Base-by-base conservation (phyloP, 2,329 filamentous ascomycete genomes). In the Sporothrix globosa region DNA sequence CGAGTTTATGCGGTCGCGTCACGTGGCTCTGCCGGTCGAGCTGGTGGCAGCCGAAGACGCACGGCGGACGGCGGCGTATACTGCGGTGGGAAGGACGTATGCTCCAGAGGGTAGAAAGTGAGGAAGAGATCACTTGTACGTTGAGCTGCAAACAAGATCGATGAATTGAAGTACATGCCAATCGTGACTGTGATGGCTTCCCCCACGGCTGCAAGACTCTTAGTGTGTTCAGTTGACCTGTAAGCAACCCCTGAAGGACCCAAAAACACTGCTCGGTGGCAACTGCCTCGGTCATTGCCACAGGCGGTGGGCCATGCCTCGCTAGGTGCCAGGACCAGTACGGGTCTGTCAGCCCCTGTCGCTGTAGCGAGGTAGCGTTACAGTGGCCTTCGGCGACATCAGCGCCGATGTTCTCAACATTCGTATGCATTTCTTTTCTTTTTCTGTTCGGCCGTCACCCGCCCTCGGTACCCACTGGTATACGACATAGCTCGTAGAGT, bases 1-100 rank as follows among this genome's bases (percentile, higher is more conserved):
- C 17, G 84, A 86, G 77, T 86, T 82, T 75, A 74, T 86, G 46
- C 75, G 78, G 21, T 75, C 74, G 10, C 76, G 76, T 39, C 63
- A 75, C 13, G 76, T 78, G 21, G 76, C 76, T n/a, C 24, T 79
- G 54, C 78, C 78, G 0, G 39, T 27, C 1, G 56, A n/a, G 27
- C 30, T 69, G n/a, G 67, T 63, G 13, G 67, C 30, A 1, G 56
- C 30, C n/a, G 67, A 69, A n/a, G 67, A 53, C 10, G 27, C 30
- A 46, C 30, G 56, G 6, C 27, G 67, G 27, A 44, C 54, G 9
- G 67, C 30, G 13, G 67, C 67, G 4, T 69, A 53, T 7, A n/a
- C 1, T 4, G 27, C 17, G 3, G 67, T 58, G 17, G 67, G 56
- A 2, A 24, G 67, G 46, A 63, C 46, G 6, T 69, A 63, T 41